phyloP scores from a whole-genome alignment of 352 stramenopile species.

The Aphanomyces stellatus region DNA sequence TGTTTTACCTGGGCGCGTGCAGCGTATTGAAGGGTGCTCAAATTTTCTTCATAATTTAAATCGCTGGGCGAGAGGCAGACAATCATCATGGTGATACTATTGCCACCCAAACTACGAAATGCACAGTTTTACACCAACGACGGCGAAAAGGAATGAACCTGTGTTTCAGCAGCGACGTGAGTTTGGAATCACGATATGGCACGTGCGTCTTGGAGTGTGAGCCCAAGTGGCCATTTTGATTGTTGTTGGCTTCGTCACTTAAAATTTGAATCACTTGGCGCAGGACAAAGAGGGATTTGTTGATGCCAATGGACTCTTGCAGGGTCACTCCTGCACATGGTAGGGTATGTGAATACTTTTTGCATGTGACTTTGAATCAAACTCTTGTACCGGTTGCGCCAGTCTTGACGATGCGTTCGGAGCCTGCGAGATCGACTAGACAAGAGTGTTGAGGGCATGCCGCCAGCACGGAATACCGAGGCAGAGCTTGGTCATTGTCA shows the following conservation, averaged over 20 bases:
- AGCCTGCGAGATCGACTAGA: slow-evolving; percentile 50
- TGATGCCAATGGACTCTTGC: slow-evolving; percentile 51
- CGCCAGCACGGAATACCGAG: not conserved
- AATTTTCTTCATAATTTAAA: slow-evolving; percentile 84
- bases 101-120: slow-evolving; percentile 48
- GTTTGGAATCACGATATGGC: slow-evolving; percentile 90
- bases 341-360: not conserved
- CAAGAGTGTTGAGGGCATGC: not conserved
- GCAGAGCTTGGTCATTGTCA: slow-evolving; percentile 38
- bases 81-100: slow-evolving; percentile 88
- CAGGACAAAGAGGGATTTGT: slow-evolving; percentile 51
- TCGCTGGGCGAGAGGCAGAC: slow-evolving; percentile 79
- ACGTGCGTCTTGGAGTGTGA: slow-evolving; percentile 44
- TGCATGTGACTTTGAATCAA: not conserved
- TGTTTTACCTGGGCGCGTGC: slow-evolving; percentile 70
- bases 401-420: slow-evolving; percentile 49
- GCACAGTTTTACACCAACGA: not conserved
- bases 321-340: slow-evolving; percentile 26
- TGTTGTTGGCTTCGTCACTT: slow-evolving; percentile 27
- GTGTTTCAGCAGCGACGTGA: slow-evolving; percentile 89
- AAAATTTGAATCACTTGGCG: slow-evolving; percentile 49
- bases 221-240: not conserved
- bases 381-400: slow-evolving; percentile 29
- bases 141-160: slow-evolving; percentile 13
- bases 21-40: slow-evolving; percentile 90